Conservation (phyloP, 345 rosid genomes). For the Carallia brachiata region DNA sequence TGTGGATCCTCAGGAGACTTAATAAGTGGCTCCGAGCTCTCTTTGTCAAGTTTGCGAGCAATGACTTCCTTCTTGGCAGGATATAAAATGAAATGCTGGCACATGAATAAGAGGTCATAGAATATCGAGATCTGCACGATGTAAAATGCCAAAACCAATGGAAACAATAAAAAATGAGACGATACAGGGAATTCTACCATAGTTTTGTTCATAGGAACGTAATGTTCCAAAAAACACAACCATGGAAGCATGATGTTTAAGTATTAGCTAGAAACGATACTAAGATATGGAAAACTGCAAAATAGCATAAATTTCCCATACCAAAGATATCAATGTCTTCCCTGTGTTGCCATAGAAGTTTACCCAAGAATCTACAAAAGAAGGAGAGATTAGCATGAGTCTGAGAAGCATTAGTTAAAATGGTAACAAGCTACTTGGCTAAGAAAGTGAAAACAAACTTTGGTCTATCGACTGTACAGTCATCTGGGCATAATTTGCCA, state of each 20-base stretch:
- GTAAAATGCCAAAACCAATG: not conserved
- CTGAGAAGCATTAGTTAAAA: not conserved
- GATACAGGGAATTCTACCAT: no score
- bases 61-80: slow-evolving; percentile 38
- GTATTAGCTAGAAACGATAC: not conserved
- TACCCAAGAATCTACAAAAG: slow-evolving; percentile 79
- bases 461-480: slow-evolving; percentile 79
- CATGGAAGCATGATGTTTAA: no score
- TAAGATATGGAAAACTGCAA: not conserved
- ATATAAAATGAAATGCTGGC: slow-evolving; percentile 77
- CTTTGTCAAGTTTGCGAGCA: slow-evolving; percentile 33
- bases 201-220: not conserved
- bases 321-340: slow-evolving; percentile 79
- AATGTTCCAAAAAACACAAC: no score
- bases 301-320: slow-evolving; percentile 27
- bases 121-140: slow-evolving; percentile 60
- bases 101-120: slow-evolving; percentile 85
- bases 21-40: slow-evolving; percentile 51
- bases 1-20: slow-evolving; percentile 32
- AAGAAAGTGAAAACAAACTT: slow-evolving; percentile 37
- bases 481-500: slow-evolving; percentile 75
- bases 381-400: slow-evolving; percentile 3
- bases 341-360: slow-evolving; percentile 95
- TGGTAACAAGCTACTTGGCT: slow-evolving; percentile 5
- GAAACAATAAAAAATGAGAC: not conserved